A percentile compares a stretch with the other conserved stretches of the same genome.
Evolutionary conservation across 805 yeast species (phyloP).

Genomic region (Hanseniaspora clermontiae): DNA sequence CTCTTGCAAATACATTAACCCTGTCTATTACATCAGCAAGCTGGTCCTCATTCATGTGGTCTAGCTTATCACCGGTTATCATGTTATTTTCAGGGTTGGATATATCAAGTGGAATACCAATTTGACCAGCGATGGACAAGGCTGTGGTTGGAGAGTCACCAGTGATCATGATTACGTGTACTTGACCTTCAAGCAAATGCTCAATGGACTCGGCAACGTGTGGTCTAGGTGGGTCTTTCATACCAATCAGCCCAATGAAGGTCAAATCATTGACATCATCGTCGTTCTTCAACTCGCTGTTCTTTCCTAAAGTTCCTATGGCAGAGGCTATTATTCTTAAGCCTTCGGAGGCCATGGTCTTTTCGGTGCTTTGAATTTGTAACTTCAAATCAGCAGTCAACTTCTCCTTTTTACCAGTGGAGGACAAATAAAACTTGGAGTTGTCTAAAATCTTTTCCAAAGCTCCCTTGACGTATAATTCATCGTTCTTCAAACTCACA

Average conservation of each 20-base stretch:
- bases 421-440: conserved; percentile 48
- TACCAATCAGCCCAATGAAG: conserved; percentile 80
- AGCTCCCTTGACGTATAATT: conserved; percentile 83
- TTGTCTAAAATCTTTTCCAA: conserved; percentile 54
- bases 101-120: conserved; percentile 64
- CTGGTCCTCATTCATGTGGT: conserved; percentile 56
- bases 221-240: conserved; percentile 97
- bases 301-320: conserved; percentile 27
- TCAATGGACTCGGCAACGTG: conserved; percentile 66
- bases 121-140: conserved; percentile 66
- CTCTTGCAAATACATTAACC: conserved; percentile 85
- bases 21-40: conserved; percentile 63
- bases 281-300: conserved; percentile 18
- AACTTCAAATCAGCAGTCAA: conserved; percentile 40
- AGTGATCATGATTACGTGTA: conserved; percentile 95
- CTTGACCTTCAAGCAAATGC: conserved; percentile 77
- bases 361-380: conserved; percentile 45
- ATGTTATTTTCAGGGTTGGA: conserved; percentile 49
- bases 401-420: conserved; percentile 47
- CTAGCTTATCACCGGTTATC: conserved; percentile 74
- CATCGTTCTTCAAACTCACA: conserved; percentile 46
- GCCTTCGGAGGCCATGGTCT: conserved; percentile 64
- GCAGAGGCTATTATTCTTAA: conserved; percentile 79
- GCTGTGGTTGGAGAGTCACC: conserved; percentile 90
- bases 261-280: conserved; percentile 46